Evolutionary conservation across 148 eudicot genomes (phyloP).

Genomic region (Agrostemma githago): DNA sequence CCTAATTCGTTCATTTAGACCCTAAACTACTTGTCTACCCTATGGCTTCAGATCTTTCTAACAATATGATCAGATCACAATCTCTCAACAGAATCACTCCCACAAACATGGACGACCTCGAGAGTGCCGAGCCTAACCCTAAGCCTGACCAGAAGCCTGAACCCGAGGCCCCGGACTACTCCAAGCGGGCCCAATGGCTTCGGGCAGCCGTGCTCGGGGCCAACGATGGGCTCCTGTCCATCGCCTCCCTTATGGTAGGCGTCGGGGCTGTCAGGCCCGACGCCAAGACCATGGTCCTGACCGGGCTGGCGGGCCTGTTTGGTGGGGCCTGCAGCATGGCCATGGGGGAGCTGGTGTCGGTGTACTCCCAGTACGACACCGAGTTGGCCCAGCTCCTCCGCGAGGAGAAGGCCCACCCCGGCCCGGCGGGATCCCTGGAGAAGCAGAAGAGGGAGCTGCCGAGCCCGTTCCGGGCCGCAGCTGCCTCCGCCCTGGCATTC

Average conservation of each 20-base stretch:
- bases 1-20: neutral
- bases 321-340: slow-evolving; percentile 66
- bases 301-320: slow-evolving; percentile 42
- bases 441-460: slow-evolving; percentile 31
- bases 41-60: slow-evolving; percentile 22
- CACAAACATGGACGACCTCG: slow-evolving; percentile 15
- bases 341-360: slow-evolving; percentile 54
- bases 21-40: neutral
- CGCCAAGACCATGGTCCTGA: slow-evolving; percentile 34
- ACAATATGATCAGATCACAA: neutral
- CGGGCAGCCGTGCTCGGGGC: slow-evolving; percentile 57
- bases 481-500: slow-evolving; percentile 44
- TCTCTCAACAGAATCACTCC: slow-evolving; percentile 23
- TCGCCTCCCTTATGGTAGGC: slow-evolving; percentile 52
- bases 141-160: neutral
- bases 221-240: slow-evolving; percentile 55
- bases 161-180: slow-evolving; percentile 25
- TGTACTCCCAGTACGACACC: slow-evolving; percentile 54
- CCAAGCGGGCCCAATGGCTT: slow-evolving; percentile 44
- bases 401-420: slow-evolving; percentile 1
- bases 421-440: slow-evolving; percentile 7
- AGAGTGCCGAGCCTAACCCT: neutral
- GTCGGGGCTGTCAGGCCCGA: slow-evolving; percentile 46
- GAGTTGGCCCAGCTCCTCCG: slow-evolving; percentile 46
- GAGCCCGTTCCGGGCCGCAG: slow-evolving; percentile 42